Conservation (phyloP, 495 filamentous ascomycete genomes). For the Amniculicola lignicola region DNA sequence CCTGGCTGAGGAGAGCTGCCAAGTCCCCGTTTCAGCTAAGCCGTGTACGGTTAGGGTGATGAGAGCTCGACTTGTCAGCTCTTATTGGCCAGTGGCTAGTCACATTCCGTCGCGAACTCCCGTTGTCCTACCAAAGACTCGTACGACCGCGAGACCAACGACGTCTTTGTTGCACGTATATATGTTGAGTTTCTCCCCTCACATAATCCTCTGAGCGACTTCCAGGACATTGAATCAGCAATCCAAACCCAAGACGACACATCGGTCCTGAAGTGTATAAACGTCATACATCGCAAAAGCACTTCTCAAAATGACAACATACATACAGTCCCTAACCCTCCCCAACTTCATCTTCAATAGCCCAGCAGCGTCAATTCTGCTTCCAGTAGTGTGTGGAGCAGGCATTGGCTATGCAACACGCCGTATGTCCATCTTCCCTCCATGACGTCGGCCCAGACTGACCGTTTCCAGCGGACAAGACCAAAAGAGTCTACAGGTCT, state of each 20-base stretch:
- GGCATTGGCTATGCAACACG: slow-evolving; percentile 59
- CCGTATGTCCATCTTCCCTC: slow-evolving; percentile 45
- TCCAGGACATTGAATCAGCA: no score
- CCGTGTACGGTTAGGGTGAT: no score
- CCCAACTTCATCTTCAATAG: slow-evolving; percentile 61
- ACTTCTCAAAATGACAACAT: slow-evolving; percentile 60
- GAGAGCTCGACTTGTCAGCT: no score
- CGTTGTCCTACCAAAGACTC: no score
- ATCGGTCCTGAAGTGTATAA: background rate
- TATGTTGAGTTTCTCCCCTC: no score
- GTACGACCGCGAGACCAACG: no score
- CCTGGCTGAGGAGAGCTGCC: background rate
- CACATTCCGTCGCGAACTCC: no score
- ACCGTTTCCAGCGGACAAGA: slow-evolving; percentile 49
- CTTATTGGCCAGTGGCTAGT: no score
- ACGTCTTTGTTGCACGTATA: no score
- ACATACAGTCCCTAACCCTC: slow-evolving; percentile 56
- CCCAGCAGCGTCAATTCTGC: slow-evolving; percentile 63
- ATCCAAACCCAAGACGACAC: no score
- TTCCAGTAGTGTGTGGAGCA: slow-evolving; percentile 63
- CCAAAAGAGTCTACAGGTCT: slow-evolving; percentile 59
- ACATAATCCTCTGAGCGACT: no score
- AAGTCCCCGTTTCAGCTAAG: background rate
- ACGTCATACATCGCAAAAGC: background rate
- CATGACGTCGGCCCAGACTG: background rate